Base-by-base conservation (phyloP, 2,329 filamentous ascomycete genomes). In the Leptographium flavum region DNA sequence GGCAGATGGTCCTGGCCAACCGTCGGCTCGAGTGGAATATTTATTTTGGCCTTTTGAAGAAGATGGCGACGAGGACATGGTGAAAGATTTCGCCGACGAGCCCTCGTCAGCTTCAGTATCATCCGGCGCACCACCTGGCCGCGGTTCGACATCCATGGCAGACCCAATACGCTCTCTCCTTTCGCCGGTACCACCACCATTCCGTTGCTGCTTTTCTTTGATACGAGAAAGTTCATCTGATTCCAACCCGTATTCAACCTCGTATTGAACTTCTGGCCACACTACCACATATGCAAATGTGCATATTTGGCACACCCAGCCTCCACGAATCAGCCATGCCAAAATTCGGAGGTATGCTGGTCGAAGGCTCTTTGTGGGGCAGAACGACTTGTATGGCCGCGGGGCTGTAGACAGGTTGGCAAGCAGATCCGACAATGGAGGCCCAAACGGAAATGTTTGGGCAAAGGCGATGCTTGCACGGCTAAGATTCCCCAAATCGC, bases 241-340 rank as follows among this genome's bases (percentile, higher is more conserved):
- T 54, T 82, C 78, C 37, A 86, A 70, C 45, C 79, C 74, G 53
- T 81, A 74, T 43, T 85, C 79, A 3, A 93, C 87, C 52, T 85
- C 81, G 56, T 83, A 81, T 54, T 92, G 79, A 50, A 94, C 83
- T 57, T 90, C 81, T 3, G 83, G 79, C 63, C 81, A 81, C 36
- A 92, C 83, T 42, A 90, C 76, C 37, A 96, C 78, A 69, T 92
- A 94, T 13, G 83, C 86, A 60, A 93, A 95, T 1, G 87, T 92
- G 50, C 87, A 84, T 6, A 98, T 72, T 60, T 95, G 88, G 1
- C 85, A 94, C 1, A 95, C 88, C 84, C 92, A 94, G 14, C 87
- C 87, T 39, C 87, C 83, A 35, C 88, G 79, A 66, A 96, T 79
- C 9, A 98, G 73, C 87, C 90, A 98, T 21, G 87, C 87, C 23